Conservation (phyloP, 805 yeast genomes). For the Wickerhamomyces queroliae region DNA sequence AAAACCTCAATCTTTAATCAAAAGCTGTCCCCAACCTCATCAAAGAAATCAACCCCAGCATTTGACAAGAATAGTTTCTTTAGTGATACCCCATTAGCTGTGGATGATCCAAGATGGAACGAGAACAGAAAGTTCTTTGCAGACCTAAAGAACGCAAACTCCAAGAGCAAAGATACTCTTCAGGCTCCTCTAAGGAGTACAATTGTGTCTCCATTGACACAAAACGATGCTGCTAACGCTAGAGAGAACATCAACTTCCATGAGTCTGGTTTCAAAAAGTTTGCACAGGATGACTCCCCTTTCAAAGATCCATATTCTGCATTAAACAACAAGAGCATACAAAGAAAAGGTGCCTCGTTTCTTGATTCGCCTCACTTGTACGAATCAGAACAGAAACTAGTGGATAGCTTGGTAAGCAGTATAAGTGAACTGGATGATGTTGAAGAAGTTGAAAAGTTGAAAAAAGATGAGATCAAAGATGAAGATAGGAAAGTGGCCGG, state of each 20-base stretch:
- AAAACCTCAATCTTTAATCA: constrained; percentile 3
- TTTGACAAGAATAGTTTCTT: constrained; percentile 14
- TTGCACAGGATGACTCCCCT: constrained; percentile 14
- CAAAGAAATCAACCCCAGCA: constrained; percentile 1
- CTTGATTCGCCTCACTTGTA: constrained; percentile 10
- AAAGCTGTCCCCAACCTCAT: not conserved
- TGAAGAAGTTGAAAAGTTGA: constrained; percentile 10
- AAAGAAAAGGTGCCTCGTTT: constrained; percentile 14
- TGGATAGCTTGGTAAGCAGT: constrained; percentile 9
- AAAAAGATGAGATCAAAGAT: constrained; percentile 9
- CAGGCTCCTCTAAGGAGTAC: not conserved
- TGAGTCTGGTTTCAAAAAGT: constrained; percentile 13
- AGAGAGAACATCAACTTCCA: constrained; percentile 6
- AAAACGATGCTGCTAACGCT: constrained; percentile 3
- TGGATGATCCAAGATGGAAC: constrained; percentile 18
- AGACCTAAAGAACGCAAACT: not conserved
- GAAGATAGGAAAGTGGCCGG: constrained; percentile 28
- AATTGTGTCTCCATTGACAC: constrained; percentile 4
- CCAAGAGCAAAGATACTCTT: not conserved
- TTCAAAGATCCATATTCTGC: constrained; percentile 19
- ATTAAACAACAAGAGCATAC: constrained; percentile 9
- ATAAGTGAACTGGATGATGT: constrained; percentile 11
- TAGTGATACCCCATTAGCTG: constrained; percentile 15
- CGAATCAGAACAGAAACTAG: constrained; percentile 8
- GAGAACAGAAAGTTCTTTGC: constrained; percentile 7